phyloP scores from a whole-genome alignment of 129 eudicot genomes.

The Chrysanthemum lavandulifolium region DNA sequence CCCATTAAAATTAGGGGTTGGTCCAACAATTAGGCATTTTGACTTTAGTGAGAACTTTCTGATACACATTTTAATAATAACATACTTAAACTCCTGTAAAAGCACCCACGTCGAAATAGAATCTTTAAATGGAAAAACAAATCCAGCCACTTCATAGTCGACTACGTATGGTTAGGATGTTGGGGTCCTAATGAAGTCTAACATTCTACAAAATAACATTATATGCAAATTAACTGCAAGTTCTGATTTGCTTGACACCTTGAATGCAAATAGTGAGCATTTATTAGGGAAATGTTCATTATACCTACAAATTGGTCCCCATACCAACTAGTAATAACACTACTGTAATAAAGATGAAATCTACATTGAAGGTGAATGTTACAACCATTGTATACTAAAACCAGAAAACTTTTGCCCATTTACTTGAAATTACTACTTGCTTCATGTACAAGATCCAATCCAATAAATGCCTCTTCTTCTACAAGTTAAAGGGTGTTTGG shows the following conservation, averaged over 20 bases:
- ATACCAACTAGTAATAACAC: no score
- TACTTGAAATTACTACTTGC: conserved; percentile 6
- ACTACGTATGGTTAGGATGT: neutral
- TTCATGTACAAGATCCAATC: neutral
- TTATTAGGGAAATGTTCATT: neutral
- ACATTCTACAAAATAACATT: neutral
- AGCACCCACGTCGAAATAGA: neutral
- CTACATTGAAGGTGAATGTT: neutral
- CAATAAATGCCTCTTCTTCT: conserved; percentile 17
- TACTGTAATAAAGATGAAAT: conserved; percentile 1
- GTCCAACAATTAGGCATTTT: neutral
- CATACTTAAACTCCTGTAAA: neutral
- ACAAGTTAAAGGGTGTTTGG: conserved; percentile 15
- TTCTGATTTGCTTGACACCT: neutral
- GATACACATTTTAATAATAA: neutral
- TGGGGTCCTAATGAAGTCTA: neutral
- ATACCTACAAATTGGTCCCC: neutral
- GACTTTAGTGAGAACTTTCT: neutral
- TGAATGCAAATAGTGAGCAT: neutral
- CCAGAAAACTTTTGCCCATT: neutral
- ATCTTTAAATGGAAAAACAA: no score
- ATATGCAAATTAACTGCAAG: neutral
- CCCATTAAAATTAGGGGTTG: neutral
- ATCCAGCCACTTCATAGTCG: no score
- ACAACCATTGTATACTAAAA: conserved; percentile 1